phyloP scores from a whole-genome alignment of 1,284 basidiomycete genomes.

The Xerocomus nothofagi region DNA sequence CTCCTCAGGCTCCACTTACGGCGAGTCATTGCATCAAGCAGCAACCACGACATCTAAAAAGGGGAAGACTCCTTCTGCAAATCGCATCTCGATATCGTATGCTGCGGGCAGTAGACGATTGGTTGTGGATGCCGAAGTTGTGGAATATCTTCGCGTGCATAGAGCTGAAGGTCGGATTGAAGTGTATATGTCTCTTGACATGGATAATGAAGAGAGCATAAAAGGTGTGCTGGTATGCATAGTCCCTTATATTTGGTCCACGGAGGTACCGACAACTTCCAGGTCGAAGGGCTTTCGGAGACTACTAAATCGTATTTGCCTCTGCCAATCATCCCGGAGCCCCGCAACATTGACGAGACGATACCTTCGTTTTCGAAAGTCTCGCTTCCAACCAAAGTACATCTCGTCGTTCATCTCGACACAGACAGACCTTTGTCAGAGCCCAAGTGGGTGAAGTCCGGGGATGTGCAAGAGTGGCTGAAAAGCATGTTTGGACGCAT shows the following conservation, averaged over 20 bases:
- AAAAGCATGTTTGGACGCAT: constrained; percentile 83
- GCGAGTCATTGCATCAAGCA: constrained; percentile 28
- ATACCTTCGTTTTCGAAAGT: constrained; percentile 67
- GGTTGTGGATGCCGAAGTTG: constrained; percentile 85
- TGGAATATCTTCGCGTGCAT: constrained; percentile 79
- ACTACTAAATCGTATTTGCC: constrained; percentile 67
- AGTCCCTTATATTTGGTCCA: constrained; percentile 1
- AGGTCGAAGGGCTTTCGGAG: constrained; percentile 80
- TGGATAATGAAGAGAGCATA: constrained; percentile 54
- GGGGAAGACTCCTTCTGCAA: constrained; percentile 60
- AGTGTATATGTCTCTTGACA: constrained; percentile 63
- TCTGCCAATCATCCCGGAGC: constrained; percentile 49
- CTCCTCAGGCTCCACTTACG: constrained; percentile 48
- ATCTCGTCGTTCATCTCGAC: constrained; percentile 74
- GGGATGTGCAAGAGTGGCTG: constrained; percentile 92
- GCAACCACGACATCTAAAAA: constrained; percentile 20
- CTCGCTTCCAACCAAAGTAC: constrained; percentile 50
- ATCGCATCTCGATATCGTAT: constrained; percentile 92
- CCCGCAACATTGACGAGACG: constrained; percentile 51
- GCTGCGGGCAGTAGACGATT: constrained; percentile 84
- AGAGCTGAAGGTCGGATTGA: constrained; percentile 86
- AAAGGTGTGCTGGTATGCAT: constrained; percentile 73
- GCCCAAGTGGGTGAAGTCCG: constrained; percentile 94
- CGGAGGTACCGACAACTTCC: constrained; percentile 15
- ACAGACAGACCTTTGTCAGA: constrained; percentile 86